Conservation (phyloP, 192 early-diverging fungal genomes). For the Rhizophagus clarus region DNA sequence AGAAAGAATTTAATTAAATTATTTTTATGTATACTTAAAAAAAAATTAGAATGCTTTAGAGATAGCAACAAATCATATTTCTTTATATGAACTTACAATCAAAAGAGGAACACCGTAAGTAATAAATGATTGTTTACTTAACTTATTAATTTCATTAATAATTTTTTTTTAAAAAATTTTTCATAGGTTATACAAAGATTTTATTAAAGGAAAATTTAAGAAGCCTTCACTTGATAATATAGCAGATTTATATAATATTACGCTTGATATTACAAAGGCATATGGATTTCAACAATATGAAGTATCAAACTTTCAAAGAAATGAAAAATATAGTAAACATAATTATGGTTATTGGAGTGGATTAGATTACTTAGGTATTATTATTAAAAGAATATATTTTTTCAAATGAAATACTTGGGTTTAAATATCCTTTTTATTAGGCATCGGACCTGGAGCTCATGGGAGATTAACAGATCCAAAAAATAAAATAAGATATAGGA, state of each 20-base stretch:
- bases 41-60: slow-evolving; percentile 40
- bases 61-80: slow-evolving; percentile 53
- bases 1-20: not conserved
- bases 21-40: not conserved
- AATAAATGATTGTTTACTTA: not conserved
- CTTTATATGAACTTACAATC: slow-evolving; percentile 56
- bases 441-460: slow-evolving; percentile 60
- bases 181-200: slow-evolving; percentile 45
- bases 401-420: no score
- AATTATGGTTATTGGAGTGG: slow-evolving; percentile 61
- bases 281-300: slow-evolving; percentile 57
- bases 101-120: slow-evolving; percentile 55
- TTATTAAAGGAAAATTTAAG: slow-evolving; percentile 34
- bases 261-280: slow-evolving; percentile 41
- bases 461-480: slow-evolving; percentile 44
- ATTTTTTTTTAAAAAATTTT: not conserved
- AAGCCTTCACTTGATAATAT: slow-evolving; percentile 43
- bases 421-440: slow-evolving; percentile 20
- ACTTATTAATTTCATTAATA: not conserved
- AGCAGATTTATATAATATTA: slow-evolving; percentile 57
- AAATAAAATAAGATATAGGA: slow-evolving; percentile 37
- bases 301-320: slow-evolving; percentile 55
- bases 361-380: slow-evolving; percentile 55
- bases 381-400: no score
- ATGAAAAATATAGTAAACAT: slow-evolving; percentile 47